Evolutionary conservation across 768 basidiomycete genomes (phyloP).

Genomic region (Boletus barrowsii): DNA sequence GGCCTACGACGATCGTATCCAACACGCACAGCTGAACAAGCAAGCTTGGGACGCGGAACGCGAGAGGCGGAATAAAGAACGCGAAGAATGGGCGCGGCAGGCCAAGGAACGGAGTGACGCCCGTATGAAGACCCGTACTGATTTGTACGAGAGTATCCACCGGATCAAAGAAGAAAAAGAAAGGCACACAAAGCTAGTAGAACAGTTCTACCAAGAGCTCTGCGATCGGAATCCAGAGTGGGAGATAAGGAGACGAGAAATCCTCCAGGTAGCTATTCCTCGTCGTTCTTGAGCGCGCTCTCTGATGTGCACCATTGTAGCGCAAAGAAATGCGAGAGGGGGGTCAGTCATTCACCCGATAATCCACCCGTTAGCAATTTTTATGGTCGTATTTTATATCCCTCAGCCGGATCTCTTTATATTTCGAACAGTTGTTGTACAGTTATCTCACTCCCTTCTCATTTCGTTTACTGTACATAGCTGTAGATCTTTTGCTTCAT

Average conservation of each 20-base stretch:
- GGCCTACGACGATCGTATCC: constrained; percentile 48
- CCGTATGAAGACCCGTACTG: constrained; percentile 44
- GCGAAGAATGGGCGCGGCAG: constrained; percentile 53
- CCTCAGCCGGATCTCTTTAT: constrained; percentile 15
- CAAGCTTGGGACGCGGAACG: constrained; percentile 37
- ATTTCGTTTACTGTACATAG: constrained; percentile 12
- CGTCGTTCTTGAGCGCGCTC: neutral
- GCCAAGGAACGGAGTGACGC: constrained; percentile 48
- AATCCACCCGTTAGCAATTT: constrained; percentile 15
- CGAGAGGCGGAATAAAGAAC: constrained; percentile 43
- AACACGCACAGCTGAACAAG: constrained; percentile 24
- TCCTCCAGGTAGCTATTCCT: constrained; percentile 41
- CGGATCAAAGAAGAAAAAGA: constrained; percentile 41
- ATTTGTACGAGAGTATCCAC: constrained; percentile 36
- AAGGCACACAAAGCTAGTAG: constrained; percentile 42
- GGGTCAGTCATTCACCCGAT: constrained; percentile 20
- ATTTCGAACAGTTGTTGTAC: constrained; percentile 29
- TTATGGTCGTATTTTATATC: constrained; percentile 33
- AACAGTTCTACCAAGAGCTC: constrained; percentile 55
- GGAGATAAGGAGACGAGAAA: constrained; percentile 51
- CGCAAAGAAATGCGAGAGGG: constrained; percentile 30
- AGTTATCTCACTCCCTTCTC: too few species aligned
- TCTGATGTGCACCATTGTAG: constrained; percentile 16
- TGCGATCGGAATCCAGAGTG: constrained; percentile 59
- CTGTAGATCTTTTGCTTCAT: constrained; percentile 1